Conservation (phyloP, 495 filamentous ascomycete species). For the Penicillium lividum region DNA sequence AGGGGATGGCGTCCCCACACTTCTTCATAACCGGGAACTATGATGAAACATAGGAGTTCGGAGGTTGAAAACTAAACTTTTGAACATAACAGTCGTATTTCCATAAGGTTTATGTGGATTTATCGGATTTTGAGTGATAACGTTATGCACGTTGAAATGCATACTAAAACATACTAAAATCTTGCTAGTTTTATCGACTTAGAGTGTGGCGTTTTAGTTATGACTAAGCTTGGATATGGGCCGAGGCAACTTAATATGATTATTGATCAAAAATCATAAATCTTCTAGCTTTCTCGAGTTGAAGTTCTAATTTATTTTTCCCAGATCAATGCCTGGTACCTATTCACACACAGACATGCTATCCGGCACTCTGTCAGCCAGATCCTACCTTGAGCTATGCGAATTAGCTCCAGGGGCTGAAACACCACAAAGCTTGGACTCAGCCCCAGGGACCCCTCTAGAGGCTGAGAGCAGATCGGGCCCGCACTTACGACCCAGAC, state of each 20-base stretch:
- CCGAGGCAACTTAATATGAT: constrained; percentile 1
- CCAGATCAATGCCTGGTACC: neutral
- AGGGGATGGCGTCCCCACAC: constrained; percentile 2
- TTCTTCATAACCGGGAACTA: neutral
- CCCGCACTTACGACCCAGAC: constrained; percentile 12
- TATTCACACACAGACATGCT: neutral
- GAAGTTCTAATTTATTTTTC: neutral
- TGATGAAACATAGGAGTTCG: neutral
- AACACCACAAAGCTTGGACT: neutral
- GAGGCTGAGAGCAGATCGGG: constrained; percentile 9
- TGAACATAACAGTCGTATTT: too few relatives aligned
- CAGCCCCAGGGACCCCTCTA: neutral
- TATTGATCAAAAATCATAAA: neutral
- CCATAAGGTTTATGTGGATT: too few relatives aligned
- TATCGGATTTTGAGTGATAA: too few relatives aligned
- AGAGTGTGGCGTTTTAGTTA: too few relatives aligned
- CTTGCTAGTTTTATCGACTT: too few relatives aligned
- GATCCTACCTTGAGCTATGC: constrained; percentile 24
- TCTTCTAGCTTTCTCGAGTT: neutral
- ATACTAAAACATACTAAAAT: too few relatives aligned
- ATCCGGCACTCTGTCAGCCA: constrained; percentile 15
- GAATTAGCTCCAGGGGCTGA: neutral
- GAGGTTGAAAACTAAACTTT: neutral
- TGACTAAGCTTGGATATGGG: neutral
- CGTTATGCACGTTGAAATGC: too few relatives aligned